Percentiles rank a stretch among this genome's conserved stretches.
Evolutionary conservation across 208 protist species (phyloP).

Genomic region (Tritrichomonas foetus): DNA sequence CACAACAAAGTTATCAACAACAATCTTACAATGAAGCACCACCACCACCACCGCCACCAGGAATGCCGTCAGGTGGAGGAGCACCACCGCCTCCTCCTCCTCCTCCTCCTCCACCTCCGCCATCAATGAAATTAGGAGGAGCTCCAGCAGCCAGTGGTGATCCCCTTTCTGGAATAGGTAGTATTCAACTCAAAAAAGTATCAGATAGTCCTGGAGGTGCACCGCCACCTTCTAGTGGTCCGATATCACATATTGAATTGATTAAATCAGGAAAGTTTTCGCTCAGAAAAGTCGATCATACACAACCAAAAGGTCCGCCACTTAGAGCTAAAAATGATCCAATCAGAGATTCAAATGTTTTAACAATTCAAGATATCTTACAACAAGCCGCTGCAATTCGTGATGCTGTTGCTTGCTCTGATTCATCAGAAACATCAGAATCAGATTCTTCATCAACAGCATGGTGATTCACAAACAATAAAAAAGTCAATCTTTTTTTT

Average conservation of each 20-base stretch:
- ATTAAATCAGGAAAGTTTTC: background rate
- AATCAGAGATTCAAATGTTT: background rate
- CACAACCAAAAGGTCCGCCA: too few species aligned
- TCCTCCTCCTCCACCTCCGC: background rate
- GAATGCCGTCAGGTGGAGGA: background rate
- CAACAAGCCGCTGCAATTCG: background rate
- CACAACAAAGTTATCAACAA: too few species aligned
- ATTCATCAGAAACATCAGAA: background rate
- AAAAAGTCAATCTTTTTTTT: too few species aligned
- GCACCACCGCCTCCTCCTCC: background rate
- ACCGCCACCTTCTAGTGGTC: background rate
- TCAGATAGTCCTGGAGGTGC: background rate
- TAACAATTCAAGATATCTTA: conserved; percentile 1
- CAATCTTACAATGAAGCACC: too few species aligned
- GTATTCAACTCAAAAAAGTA: background rate
- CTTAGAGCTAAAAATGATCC: background rate
- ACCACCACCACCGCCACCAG: too few species aligned
- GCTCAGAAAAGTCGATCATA: background rate
- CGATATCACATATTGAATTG: background rate
- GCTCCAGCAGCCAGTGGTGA: background rate
- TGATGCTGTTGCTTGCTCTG: conserved; percentile 15
- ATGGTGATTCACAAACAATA: too few species aligned
- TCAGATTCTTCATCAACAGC: background rate
- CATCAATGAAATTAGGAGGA: background rate
- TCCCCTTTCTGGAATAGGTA: background rate